Evolutionary conservation across 768 basidiomycete genomes (phyloP).

Genomic region (Scleroderma citrinum): DNA sequence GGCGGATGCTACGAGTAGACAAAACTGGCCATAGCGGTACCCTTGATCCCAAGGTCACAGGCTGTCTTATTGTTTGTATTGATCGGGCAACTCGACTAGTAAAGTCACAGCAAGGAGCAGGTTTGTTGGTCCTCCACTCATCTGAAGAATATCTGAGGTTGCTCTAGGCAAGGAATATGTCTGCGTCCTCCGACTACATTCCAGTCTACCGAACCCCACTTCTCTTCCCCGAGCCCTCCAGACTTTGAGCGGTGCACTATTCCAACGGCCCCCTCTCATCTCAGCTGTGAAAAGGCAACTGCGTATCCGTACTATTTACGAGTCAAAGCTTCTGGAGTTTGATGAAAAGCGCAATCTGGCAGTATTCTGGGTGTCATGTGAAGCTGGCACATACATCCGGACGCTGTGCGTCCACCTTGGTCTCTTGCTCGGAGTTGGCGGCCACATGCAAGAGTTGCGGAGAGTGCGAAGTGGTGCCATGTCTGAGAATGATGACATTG

Average conservation of each 20-base stretch:
- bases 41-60: slow-evolving; percentile 97
- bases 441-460: slow-evolving; percentile 99
- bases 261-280: slow-evolving; percentile 97
- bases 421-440: slow-evolving; percentile 89
- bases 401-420: slow-evolving; percentile 98
- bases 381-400: slow-evolving; percentile 94
- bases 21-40: slow-evolving; percentile 99
- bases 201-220: slow-evolving; percentile 71
- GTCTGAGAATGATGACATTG: slow-evolving; percentile 96
- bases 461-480: slow-evolving; percentile 93
- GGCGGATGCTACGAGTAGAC: slow-evolving; percentile 93
- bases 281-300: slow-evolving; percentile 98
- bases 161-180: slow-evolving; percentile 92
- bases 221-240: slow-evolving; percentile 90
- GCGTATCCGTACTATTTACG: slow-evolving; percentile 94
- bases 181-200: slow-evolving; percentile 90
- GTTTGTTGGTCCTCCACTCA: slow-evolving; percentile 35
- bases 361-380: slow-evolving; percentile 98
- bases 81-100: slow-evolving; percentile 97
- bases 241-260: slow-evolving; percentile 95
- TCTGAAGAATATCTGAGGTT: slow-evolving; percentile 1
- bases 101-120: slow-evolving; percentile 98
- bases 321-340: slow-evolving; percentile 92
- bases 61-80: slow-evolving; percentile 97
- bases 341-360: slow-evolving; percentile 95